Base-by-base conservation (phyloP, 164 flowering plant genomes). In the Aristolochia contorta region DNA sequence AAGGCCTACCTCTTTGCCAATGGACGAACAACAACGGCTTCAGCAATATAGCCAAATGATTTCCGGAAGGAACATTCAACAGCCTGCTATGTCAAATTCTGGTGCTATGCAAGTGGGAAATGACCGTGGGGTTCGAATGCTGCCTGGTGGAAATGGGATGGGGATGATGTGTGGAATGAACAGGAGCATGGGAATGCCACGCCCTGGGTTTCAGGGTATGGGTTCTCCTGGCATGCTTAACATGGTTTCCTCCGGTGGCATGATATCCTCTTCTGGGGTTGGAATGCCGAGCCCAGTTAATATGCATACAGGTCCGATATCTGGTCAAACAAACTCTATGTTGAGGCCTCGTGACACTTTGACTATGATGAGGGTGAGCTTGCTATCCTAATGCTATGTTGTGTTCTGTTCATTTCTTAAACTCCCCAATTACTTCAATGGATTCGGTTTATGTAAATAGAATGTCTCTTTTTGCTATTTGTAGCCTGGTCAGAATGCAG, bases 201-300 rank as follows among this genome's bases (percentile, higher is more conserved):
- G 93, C 63, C 86, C 91, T 32, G 97, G 95, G 18, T 80, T 77
- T 71, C 98, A 77, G 72, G 96, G 87, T 67, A 71, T 82, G 59
- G 67, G 77, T 32, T 75, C 97, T 48, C 75, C 91, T 53, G 46
- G 87, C 22, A 77, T 84, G 81, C 59, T 78, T 60, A 80, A 72
- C 55, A 61, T 72, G 75, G 75, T 66, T 37, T 59, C 72, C 55
- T 70, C 97, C 63, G 91, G 90, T 18, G 78, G 69, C 59, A 79
- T 84, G 88, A 72, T 80, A 61, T 67, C 97, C 20, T 68, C 92
- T 46, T 71, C 74, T 60, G 78, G 78, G 75, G 75, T 66, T 18
- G 84, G 86, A 58, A 74, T 83, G 69, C 85, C 85, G 49, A 82
- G 69, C 73, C 78, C 83, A 73, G 82, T 69, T 37, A 86, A 73